These are phyloP conservation scores for Citrus reticulata DNA, from an alignment of 345 rosid genomes.

Conservation along the genomic window DNA sequence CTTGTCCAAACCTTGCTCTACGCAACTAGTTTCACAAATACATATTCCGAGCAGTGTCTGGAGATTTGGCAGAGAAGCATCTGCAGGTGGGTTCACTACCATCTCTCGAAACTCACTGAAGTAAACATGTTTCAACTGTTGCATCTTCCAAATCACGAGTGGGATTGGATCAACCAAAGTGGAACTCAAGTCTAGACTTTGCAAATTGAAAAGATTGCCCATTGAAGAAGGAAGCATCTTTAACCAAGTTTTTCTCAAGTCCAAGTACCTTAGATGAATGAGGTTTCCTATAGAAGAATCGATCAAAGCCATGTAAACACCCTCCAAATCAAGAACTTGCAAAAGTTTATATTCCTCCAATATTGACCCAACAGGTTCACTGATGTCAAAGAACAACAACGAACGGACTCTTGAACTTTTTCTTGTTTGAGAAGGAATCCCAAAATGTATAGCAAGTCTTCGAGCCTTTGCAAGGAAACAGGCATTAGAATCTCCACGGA, in stretches of 20 bases:
- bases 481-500: slow-evolving; percentile 2
- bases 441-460: slow-evolving; percentile 6
- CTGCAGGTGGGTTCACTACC: neutral
- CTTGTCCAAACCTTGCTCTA: neutral
- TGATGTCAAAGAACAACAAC: slow-evolving; percentile 7
- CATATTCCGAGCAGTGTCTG: slow-evolving; percentile 4
- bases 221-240: slow-evolving; percentile 13
- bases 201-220: slow-evolving; percentile 14
- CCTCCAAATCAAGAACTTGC: slow-evolving; percentile 12
- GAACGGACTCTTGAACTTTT: slow-evolving; percentile 3
- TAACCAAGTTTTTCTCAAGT: slow-evolving; percentile 10
- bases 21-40: neutral
- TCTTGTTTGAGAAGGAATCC: neutral
- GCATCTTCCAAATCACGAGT: slow-evolving; percentile 9
- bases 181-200: slow-evolving; percentile 21
- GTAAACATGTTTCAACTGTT: slow-evolving; percentile 7
- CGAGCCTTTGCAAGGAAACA: neutral
- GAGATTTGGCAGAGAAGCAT: slow-evolving; percentile 1
- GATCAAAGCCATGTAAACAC: neutral
- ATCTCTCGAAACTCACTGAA: slow-evolving; percentile 6
- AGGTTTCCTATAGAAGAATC: slow-evolving; percentile 9
- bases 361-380: neutral
- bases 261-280: slow-evolving; percentile 17
- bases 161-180: slow-evolving; percentile 10
- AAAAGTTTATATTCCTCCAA: slow-evolving; percentile 2